phyloP scores from a whole-genome alignment of 345 rosid species.

The Ailanthus altissimus region DNA sequence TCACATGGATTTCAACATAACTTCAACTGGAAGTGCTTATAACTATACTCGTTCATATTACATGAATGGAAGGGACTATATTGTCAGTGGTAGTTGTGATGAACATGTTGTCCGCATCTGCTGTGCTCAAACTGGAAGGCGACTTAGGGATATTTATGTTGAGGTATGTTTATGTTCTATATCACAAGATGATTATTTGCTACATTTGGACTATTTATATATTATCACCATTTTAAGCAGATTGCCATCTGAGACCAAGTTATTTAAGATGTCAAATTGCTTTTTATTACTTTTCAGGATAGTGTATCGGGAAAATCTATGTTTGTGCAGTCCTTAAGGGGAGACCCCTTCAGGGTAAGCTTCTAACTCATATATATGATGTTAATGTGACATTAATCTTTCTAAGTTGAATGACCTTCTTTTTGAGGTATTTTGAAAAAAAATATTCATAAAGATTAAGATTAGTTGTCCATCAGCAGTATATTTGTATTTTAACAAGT shows the following conservation, averaged over 20 bases:
- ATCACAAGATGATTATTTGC: too few relatives aligned
- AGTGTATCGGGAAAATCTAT: constrained; percentile 39
- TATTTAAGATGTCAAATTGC: not conserved
- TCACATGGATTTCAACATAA: constrained; percentile 44
- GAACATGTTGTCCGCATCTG: constrained; percentile 50
- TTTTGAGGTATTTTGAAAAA: not conserved
- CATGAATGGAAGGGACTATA: constrained; percentile 59
- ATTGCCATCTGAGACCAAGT: not conserved
- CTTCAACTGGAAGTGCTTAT: constrained; percentile 48
- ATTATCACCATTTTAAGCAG: constrained; percentile 9
- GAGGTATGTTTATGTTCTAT: constrained; percentile 48
- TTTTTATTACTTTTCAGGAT: constrained; percentile 30
- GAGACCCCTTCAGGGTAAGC: constrained; percentile 61
- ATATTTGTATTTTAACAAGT: not conserved
- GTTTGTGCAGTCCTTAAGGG: constrained; percentile 57
- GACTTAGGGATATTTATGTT: constrained; percentile 49
- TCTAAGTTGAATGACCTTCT: not conserved
- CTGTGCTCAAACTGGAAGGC: constrained; percentile 59
- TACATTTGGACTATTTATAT: not conserved
- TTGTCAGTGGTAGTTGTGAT: constrained; percentile 57
- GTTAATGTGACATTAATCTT: too few relatives aligned
- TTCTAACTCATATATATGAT: too few relatives aligned
- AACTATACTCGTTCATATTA: constrained; percentile 59
- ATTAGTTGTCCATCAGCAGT: not conserved
- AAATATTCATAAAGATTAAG: too few relatives aligned